Conservation (phyloP, 2,329 filamentous ascomycete genomes). For the Fusarium sulawesiense region DNA sequence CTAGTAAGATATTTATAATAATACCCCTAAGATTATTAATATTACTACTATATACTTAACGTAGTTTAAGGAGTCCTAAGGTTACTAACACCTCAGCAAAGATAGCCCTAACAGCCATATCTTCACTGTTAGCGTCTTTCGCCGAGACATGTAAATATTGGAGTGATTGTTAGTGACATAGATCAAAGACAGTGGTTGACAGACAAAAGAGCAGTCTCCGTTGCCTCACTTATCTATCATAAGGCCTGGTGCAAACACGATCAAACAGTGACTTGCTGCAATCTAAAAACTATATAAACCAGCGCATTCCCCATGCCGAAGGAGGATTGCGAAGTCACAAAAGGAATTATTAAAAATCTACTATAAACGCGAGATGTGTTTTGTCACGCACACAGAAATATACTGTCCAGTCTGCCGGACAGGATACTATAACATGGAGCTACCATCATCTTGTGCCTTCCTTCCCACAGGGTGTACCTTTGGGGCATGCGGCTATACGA, state of each 20-base stretch:
- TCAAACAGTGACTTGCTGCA: neutral
- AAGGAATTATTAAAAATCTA: neutral
- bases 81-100: no score
- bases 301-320: fast-evolving
- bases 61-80: no score
- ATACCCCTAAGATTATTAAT: no score
- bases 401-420: neutral
- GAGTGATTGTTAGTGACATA: neutral
- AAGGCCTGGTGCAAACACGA: neutral
- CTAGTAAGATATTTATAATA: no score
- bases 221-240: neutral
- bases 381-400: neutral
- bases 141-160: neutral
- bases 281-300: neutral
- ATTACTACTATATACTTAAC: no score
- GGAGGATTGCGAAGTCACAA: fast-evolving
- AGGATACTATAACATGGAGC: neutral
- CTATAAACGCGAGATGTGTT: neutral
- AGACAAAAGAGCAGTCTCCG: neutral
- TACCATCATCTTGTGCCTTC: neutral
- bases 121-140: no score
- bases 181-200: neutral
- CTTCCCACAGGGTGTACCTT: neutral
- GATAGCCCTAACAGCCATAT: no score
- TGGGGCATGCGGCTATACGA: neutral